A percentile compares a stretch with the other conserved stretches of the same genome.
Evolutionary conservation across 1,139 yeast species (phyloP).

Genomic region (Geotrichum klebahnii): DNA sequence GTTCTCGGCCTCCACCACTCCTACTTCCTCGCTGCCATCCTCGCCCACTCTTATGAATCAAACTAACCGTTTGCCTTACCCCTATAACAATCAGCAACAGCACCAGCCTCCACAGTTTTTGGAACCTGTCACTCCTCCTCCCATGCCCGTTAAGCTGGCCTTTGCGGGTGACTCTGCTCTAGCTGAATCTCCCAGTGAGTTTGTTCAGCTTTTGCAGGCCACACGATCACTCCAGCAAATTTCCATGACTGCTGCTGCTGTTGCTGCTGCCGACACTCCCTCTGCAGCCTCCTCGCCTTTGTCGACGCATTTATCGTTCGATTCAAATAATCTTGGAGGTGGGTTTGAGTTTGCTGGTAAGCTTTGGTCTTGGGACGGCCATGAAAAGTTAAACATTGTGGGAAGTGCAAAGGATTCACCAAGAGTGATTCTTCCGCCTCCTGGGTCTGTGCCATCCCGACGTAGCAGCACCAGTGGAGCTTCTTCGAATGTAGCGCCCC

Average conservation of each 20-base stretch:
- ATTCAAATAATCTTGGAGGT: constrained; percentile 26
- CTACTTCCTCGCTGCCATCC: constrained; percentile 1
- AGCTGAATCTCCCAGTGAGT: constrained; percentile 36
- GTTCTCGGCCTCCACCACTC: constrained; percentile 13
- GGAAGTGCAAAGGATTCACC: constrained; percentile 17
- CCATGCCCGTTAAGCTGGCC: constrained; percentile 29
- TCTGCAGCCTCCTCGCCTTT: not conserved
- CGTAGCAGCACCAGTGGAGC: not conserved
- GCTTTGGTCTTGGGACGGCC: not conserved
- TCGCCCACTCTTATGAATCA: constrained; percentile 8
- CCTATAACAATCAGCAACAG: not conserved
- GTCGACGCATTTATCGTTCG: not conserved
- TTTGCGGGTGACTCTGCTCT: constrained; percentile 29
- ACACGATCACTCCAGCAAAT: constrained; percentile 42
- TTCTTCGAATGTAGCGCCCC: not conserved
- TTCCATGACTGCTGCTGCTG: constrained; percentile 35
- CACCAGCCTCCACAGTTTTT: not conserved
- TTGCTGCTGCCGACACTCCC: not conserved
- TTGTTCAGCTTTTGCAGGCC: constrained; percentile 42
- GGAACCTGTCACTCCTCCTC: constrained; percentile 26
- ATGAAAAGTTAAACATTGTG: not conserved
- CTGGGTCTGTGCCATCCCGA: constrained; percentile 17
- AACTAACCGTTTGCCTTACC: not conserved
- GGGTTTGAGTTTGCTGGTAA: constrained; percentile 38
- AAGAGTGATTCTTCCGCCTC: constrained; percentile 18